Evolutionary conservation across 805 yeast species (phyloP).

Genomic region (Schizosaccharomyces pombe): DNA sequence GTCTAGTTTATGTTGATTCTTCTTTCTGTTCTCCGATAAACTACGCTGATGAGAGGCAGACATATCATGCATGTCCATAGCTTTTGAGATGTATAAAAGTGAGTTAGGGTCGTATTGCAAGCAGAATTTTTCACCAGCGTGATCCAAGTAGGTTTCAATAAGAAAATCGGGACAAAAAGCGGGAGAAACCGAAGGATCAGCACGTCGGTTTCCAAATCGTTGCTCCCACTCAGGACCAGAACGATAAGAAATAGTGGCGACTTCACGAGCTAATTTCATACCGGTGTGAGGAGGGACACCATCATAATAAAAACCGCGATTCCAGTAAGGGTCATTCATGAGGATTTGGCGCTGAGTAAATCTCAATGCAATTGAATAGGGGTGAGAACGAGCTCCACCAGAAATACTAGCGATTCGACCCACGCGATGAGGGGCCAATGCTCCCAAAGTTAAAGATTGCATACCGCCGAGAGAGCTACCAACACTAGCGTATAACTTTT

Average conservation of each 20-base stretch:
- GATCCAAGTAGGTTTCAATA: conserved; percentile 81
- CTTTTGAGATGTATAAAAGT: conserved; percentile 64
- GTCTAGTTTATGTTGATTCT: not conserved
- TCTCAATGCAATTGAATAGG: conserved; percentile 79
- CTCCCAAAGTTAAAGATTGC: conserved; percentile 80
- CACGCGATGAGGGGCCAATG: conserved; percentile 28
- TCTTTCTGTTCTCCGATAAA: not conserved
- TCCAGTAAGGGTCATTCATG: conserved; percentile 91
- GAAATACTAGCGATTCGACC: conserved; percentile 55
- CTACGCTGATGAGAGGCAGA: conserved; percentile 6
- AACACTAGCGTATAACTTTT: conserved; percentile 48
- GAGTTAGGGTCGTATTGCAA: conserved; percentile 80
- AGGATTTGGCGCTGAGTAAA: conserved; percentile 64
- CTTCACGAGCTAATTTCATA: conserved; percentile 81
- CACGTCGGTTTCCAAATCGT: conserved; percentile 69
- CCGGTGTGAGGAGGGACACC: conserved; percentile 75
- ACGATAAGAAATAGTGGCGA: conserved; percentile 80
- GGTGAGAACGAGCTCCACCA: conserved; percentile 86
- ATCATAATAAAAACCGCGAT: conserved; percentile 65
- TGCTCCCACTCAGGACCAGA: conserved; percentile 96
- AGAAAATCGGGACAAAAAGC: conserved; percentile 83
- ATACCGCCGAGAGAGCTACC: conserved; percentile 98
- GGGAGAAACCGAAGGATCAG: conserved; percentile 55
- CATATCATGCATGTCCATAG: conserved; percentile 82
- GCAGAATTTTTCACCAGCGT: conserved; percentile 85